phyloP scores from a whole-genome alignment of 2,329 filamentous ascomycete genomes.

The Ceratocystis papillata region DNA sequence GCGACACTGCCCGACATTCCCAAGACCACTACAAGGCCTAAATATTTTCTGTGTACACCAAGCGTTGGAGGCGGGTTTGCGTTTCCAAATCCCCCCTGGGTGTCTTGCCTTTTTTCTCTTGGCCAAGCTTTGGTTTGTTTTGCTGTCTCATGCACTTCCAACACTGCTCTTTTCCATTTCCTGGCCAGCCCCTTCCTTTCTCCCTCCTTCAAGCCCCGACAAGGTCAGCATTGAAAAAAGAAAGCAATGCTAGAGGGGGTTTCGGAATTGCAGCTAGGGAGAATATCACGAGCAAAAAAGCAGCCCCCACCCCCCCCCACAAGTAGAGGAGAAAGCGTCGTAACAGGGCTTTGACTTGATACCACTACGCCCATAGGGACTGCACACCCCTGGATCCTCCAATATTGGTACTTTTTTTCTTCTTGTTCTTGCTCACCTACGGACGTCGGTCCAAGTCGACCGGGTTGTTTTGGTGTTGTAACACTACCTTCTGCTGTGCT shows the following conservation, averaged over 20 bases:
- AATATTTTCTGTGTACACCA: no score
- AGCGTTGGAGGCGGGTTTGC: no score
- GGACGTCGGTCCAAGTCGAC: no score
- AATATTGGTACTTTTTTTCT: background rate
- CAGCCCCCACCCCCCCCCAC: no score
- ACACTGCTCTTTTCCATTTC: background rate
- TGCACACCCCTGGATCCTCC: background rate
- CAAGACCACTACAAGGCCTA: no score
- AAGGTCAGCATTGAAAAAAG: background rate
- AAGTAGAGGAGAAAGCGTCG: background rate
- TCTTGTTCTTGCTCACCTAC: no score
- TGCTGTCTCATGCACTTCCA: background rate
- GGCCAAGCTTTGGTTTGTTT: background rate
- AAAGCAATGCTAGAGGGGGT: background rate
- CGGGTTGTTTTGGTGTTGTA: no score
- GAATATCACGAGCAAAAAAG: background rate
- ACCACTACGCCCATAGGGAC: background rate
- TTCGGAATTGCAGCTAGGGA: slow-evolving; percentile 1
- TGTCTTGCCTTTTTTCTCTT: background rate
- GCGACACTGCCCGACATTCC: no score
- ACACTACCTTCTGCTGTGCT: background rate
- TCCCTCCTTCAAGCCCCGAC: background rate
- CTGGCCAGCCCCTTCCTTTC: background rate
- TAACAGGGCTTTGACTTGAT: background rate
- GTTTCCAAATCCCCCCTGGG: no score